Conservation (phyloP, 371 early-diverging fungal genomes). For the Circinella minor region DNA sequence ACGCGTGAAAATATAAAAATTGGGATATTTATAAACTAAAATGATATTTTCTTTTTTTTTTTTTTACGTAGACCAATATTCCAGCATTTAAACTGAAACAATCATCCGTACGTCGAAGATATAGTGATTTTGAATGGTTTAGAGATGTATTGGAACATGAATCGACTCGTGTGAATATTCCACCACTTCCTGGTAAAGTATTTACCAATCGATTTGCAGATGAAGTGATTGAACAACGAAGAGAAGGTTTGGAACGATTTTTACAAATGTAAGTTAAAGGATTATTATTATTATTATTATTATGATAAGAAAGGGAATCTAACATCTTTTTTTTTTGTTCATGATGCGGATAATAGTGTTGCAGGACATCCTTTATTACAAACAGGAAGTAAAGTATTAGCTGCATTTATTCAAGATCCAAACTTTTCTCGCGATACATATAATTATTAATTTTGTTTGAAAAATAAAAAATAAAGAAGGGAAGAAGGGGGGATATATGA, state of each 20-base stretch:
- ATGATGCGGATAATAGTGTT: slow-evolving; percentile 58
- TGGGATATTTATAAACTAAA: no score
- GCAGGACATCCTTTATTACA: slow-evolving; percentile 97
- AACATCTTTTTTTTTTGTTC: neutral
- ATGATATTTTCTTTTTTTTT: no score
- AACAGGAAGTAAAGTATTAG: slow-evolving; percentile 94
- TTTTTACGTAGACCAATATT: slow-evolving; percentile 98
- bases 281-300: no score
- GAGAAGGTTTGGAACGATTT: slow-evolving; percentile 93
- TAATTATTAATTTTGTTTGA: slow-evolving; percentile 66
- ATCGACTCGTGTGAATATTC: slow-evolving; percentile 91
- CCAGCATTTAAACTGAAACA: slow-evolving; percentile 92
- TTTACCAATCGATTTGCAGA: slow-evolving; percentile 95
- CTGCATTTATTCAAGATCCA: slow-evolving; percentile 95
- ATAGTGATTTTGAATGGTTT: slow-evolving; percentile 99
- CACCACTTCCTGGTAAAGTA: slow-evolving; percentile 95
- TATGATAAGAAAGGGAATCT: neutral
- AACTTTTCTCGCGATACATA: slow-evolving; percentile 81
- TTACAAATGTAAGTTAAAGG: slow-evolving; percentile 85
- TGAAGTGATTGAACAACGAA: slow-evolving; percentile 91
- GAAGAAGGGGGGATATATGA: neutral
- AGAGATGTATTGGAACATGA: slow-evolving; percentile 93
- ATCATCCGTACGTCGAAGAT: slow-evolving; percentile 90
- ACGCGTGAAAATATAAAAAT: neutral
- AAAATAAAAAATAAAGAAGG: neutral